Conservation (phyloP, 768 basidiomycete species). For the Polyporus arcularius region DNA sequence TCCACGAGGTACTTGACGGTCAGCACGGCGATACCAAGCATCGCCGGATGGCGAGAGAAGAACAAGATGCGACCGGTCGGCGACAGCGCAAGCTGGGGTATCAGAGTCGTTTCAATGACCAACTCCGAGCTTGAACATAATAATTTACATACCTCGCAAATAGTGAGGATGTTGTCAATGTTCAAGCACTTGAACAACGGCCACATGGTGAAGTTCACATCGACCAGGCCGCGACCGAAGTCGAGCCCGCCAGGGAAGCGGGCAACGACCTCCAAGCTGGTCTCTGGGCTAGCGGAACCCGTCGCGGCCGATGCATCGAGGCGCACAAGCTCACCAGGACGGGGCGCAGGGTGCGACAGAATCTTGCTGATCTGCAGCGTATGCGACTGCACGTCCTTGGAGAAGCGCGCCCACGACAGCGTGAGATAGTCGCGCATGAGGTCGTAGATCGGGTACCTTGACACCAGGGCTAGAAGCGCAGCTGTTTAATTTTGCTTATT, state of each 20-base stretch:
- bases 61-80: slow-evolving; percentile 88
- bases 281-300: slow-evolving; percentile 50
- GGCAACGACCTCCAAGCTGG: slow-evolving; percentile 77
- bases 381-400: slow-evolving; percentile 92
- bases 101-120: background rate
- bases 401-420: slow-evolving; percentile 93
- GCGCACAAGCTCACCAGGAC: slow-evolving; percentile 83
- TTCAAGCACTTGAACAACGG: slow-evolving; percentile 92
- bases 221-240: slow-evolving; percentile 87
- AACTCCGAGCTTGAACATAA: too few species aligned
- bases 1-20: slow-evolving; percentile 92
- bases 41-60: slow-evolving; percentile 85
- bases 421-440: slow-evolving; percentile 94
- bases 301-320: slow-evolving; percentile 72
- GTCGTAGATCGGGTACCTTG: slow-evolving; percentile 92
- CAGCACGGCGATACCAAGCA: slow-evolving; percentile 91
- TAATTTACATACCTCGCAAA: slow-evolving; percentile 68
- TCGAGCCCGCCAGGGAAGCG: slow-evolving; percentile 93
- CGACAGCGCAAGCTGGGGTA: slow-evolving; percentile 72
- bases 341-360: slow-evolving; percentile 83
- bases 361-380: slow-evolving; percentile 89
- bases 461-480: slow-evolving; percentile 65
- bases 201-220: slow-evolving; percentile 97
- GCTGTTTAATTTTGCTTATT: background rate
- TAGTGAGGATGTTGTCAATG: slow-evolving; percentile 90